These are phyloP conservation scores for Colletotrichum truncatum DNA, from an alignment of 2,329 filamentous ascomycete genomes.

Conservation along the genomic window DNA sequence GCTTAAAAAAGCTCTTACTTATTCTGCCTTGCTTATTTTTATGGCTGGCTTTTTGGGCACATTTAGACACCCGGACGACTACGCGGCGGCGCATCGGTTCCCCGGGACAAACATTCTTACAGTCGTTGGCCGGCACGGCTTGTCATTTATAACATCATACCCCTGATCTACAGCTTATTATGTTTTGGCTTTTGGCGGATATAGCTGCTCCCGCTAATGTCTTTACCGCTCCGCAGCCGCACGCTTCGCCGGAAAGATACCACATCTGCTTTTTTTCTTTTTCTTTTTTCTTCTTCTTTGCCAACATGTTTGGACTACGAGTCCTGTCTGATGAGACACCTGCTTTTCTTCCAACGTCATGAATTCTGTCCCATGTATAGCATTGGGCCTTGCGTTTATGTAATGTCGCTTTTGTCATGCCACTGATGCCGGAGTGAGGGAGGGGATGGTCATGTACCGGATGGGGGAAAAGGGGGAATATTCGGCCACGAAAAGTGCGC, in stretches of 20 bases:
- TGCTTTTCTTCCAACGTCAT: background rate
- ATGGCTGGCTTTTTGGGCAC: conserved; percentile 8
- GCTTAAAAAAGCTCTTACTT: conserved; percentile 47
- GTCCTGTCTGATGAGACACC: conserved; percentile 1
- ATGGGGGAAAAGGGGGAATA: background rate
- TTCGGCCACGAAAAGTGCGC: conserved; percentile 4
- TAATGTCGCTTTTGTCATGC: conserved; percentile 25
- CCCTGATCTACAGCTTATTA: conserved; percentile 23
- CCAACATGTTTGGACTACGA: background rate
- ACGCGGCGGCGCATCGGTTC: conserved; percentile 24
- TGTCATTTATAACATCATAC: conserved; percentile 25
- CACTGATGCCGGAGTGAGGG: conserved; percentile 21
- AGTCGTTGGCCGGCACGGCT: conserved; percentile 21
- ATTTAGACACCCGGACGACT: conserved; percentile 7
- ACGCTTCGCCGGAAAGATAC: conserved; percentile 31
- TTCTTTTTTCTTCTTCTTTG: conserved; percentile 19
- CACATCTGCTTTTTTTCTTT: conserved; percentile 18
- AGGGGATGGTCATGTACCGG: conserved; percentile 12
- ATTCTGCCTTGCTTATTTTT: conserved; percentile 21
- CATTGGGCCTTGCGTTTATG: background rate
- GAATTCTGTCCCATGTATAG: background rate
- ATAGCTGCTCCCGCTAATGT: conserved; percentile 18
- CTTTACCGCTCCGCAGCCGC: conserved; percentile 28
- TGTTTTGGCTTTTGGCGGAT: conserved; percentile 18
- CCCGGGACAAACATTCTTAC: conserved; percentile 15